Base-by-base conservation (phyloP, 2,329 filamentous ascomycete genomes). In the Aspergillus candidus region DNA sequence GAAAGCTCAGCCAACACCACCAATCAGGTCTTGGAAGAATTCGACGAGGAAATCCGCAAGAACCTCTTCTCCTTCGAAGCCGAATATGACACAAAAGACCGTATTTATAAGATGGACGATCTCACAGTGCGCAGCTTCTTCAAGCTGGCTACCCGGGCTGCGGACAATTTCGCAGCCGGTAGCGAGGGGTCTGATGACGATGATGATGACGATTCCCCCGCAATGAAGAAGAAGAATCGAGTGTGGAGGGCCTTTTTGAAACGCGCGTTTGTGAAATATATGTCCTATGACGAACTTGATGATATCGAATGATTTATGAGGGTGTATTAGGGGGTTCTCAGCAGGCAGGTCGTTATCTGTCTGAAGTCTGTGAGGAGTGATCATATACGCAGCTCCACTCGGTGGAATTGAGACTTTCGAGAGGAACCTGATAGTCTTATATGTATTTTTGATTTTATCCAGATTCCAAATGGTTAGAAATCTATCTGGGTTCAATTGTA, bases 81-180 rank as follows among this genome's bases (percentile, higher is more conserved):
- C 38, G 88, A 95, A 64, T 98, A 98, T 63, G 82, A 83, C 62
- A 97, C 90, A 0, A 83, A 80, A 43, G 77, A 82, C 62, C 69
- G 80, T 46, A 66, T 84, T 1, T 96, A 90, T 62, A 77, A 79
- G 48, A 67, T 96, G 55, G 74, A 79, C 35, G 91, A 97, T 66
- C 70, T 98, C 63, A 97, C 91, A 0, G 86, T 96, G 41, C 76
- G 79, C 50, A 94, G 82, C 61, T 86, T 86, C 61, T 71, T 97
- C 35, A 77, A 86, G 48, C 75, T 97, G 38, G 93, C 93, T 10
- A 79, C 83, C 50, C 76, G 83, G 43, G 94, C 97, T 58, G 86
- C 85, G 2, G 71, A 78, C 41, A 52, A 53, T 6, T 42, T 54
- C 15, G 17, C 41, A 15, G 34, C 38, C 12, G 57, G 62, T 35